Conservation (phyloP, 1,284 basidiomycete genomes). For the Apiotrichum mycotoxinovorans region DNA sequence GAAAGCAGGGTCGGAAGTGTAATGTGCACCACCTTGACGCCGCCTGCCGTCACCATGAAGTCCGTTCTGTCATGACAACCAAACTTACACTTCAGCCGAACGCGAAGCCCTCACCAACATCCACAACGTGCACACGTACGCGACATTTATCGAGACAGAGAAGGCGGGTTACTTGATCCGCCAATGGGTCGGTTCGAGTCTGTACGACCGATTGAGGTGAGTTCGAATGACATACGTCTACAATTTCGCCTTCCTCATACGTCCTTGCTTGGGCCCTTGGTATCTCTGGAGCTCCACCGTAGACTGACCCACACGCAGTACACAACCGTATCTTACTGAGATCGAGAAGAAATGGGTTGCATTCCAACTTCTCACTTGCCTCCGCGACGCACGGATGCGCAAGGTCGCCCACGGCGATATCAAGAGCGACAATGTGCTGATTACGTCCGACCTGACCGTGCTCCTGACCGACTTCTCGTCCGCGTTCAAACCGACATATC, state of each 20-base stretch:
- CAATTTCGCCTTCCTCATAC: too few relatives aligned
- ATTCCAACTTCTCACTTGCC: conserved; percentile 83
- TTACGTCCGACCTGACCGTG: conserved; percentile 93
- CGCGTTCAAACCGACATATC: conserved; percentile 85
- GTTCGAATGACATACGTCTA: too few relatives aligned
- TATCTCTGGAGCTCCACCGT: not conserved
- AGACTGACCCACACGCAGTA: conserved; percentile 56
- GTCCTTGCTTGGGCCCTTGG: not conserved
- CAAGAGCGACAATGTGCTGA: conserved; percentile 95
- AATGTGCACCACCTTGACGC: too few relatives aligned
- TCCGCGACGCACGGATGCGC: conserved; percentile 75
- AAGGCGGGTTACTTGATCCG: conserved; percentile 92
- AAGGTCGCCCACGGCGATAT: conserved; percentile 90
- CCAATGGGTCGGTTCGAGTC: conserved; percentile 90
- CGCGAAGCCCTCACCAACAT: conserved; percentile 79
- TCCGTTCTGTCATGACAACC: not conserved
- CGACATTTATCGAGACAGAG: conserved; percentile 89
- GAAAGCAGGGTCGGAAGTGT: too few relatives aligned
- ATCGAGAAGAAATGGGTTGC: conserved; percentile 99
- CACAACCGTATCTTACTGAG: conserved; percentile 83
- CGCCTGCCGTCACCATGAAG: too few relatives aligned
- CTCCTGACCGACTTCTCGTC: conserved; percentile 96
- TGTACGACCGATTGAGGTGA: conserved; percentile 96
- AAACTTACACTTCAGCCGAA: conserved; percentile 58
- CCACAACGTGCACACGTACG: conserved; percentile 84